Conservation (phyloP, 371 early-diverging fungal species). For the Haplosporangium sp. region DNA sequence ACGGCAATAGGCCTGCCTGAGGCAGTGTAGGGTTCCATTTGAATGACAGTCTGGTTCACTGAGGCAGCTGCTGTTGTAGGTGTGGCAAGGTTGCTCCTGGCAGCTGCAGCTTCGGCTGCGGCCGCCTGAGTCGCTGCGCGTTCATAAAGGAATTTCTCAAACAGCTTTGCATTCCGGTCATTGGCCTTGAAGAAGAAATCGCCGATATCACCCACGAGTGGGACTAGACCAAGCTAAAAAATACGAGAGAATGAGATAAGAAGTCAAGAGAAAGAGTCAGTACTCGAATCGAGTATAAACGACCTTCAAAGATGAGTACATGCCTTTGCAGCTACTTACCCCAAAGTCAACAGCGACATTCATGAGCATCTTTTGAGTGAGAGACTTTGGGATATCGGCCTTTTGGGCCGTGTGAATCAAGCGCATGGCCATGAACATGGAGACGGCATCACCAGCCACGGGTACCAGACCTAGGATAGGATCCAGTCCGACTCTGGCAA, state of each 20-base stretch:
- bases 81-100: background rate
- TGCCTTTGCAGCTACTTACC: conserved; percentile 10
- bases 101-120: conserved; percentile 9
- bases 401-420: conserved; percentile 38
- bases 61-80: conserved; percentile 11
- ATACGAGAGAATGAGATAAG: background rate
- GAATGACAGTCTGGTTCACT: background rate
- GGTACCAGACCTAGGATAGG: conserved; percentile 53
- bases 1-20: background rate
- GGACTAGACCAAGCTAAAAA: conserved; percentile 30
- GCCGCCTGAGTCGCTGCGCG: conserved; percentile 23
- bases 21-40: conserved; percentile 1
- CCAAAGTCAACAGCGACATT: conserved; percentile 43
- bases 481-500: conserved; percentile 37
- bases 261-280: conserved; percentile 1
- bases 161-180: conserved; percentile 37
- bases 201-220: conserved; percentile 36
- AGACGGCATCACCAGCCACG: conserved; percentile 31
- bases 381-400: conserved; percentile 37
- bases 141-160: conserved; percentile 39
- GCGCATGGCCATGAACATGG: conserved; percentile 21
- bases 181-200: conserved; percentile 52
- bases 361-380: conserved; percentile 29
- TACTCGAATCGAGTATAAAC: background rate
- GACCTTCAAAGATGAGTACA: background rate